Base-by-base conservation (phyloP, 257 asterid species). In the Primulina huaijiensis region DNA sequence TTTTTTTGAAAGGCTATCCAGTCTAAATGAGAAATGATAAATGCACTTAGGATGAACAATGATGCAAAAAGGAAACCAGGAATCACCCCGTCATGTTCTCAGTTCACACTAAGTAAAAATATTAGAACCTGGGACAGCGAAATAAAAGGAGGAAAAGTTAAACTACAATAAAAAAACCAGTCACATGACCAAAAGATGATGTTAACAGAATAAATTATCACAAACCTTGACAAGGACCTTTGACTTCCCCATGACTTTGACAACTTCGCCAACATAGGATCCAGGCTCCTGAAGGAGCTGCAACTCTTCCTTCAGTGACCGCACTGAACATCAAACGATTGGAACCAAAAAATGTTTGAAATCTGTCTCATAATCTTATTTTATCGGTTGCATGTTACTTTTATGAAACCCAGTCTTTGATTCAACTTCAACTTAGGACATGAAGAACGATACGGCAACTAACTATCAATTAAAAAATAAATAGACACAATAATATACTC, bases 241-340 rank as follows among this genome's bases (percentile, higher is more conserved):
- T 8, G 97, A 90, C 75, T 92, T 90, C 72, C 30, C 98, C 98
- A 92, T 90, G 29, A 92, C 97, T 82, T 92, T 92, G 72, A 90
- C 95, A 82, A 92, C 97, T 87, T 92, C 97, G 6, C 96, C 97
- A 33, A 93, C 99, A 80, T 89, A 90, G n/a, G 96, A 93, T 69
- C 96, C 99, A 65, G 99, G 95, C 78, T 93, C 97, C 85, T 90
- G 95, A 80, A 93, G 96, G 71, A 93, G 85, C 72, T 93, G 97
- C 79, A 93, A 78, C 85, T 93, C 99, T 74, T 93, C 97, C 83
- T 90, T 89, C 61, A 90, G 86, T 77, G 92, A 87, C 75, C 96
- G 83, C 80, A 90, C 97, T 90, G 87, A 58, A 17, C 79, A 78
- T 52, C 30, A 70, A 19, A 31, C 38, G 70, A 74, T 27, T 33